Base-by-base conservation (phyloP, 768 basidiomycete species). In the Rhizopogon rudus region DNA sequence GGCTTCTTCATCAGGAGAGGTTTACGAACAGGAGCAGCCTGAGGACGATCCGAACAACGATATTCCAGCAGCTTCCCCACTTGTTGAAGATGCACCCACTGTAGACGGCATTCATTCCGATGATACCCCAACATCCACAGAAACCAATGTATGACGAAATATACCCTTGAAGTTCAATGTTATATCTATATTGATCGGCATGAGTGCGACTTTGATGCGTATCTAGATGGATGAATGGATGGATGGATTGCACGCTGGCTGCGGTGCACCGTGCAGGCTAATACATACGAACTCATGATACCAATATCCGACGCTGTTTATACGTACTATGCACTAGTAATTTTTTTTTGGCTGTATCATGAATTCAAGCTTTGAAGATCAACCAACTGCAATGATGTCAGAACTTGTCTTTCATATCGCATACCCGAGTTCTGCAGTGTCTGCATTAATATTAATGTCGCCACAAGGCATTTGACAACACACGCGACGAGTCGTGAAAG, bases 1-100 rank as follows among this genome's bases (percentile, higher is more conserved):
- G 16, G 59, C 64, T 33, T 70, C 68, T 44, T 63, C 70, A 1
- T 51, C 41, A 9, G 53, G 39, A n/a, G 40, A 57, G 41, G 51
- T 45, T 28, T 44, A 51, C 33, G 51, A 20, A 2, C 57, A 52
- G 20, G 60, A 56, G 8, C 50, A 43, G 13, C 53, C 16, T 20
- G 53, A 33, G 41, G 52, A 46, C 39, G n/a, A 31, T 41, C 31
- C 46, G 14, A 44, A 17, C 44, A 25, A 35, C n/a, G 61, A 60
- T 22, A 33, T 51, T 5, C 14, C 14, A 37, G 37, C 31, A 44
- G 12, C 50, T 20, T 12, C 28, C 50, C 13, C 42, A 20, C 42
- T 40, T 40, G 56, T 54, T 45, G 61, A 56, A 44, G 49, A 52
- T 31, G 8, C 53, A 5, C 58, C 43, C 17, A 40, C 33, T 17